These are phyloP conservation scores for Termitomyces sp. DNA, from an alignment of 768 basidiomycete genomes.

Conservation along the genomic window DNA sequence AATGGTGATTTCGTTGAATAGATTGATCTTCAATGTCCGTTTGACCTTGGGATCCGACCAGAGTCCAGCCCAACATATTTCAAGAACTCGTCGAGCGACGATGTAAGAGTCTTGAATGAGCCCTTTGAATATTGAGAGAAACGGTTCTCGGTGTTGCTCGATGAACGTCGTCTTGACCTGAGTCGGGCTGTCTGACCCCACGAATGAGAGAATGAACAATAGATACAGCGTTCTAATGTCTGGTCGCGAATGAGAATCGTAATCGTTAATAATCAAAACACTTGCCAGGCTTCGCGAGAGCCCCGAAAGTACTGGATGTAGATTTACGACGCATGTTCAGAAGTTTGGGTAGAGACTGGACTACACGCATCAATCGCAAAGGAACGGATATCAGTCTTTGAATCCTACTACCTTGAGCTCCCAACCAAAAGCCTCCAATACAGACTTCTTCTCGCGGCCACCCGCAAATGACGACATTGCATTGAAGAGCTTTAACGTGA, in stretches of 20 bases:
- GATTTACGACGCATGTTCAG: constrained; percentile 64
- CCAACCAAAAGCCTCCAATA: constrained; percentile 73
- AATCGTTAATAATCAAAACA: not conserved
- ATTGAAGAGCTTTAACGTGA: constrained; percentile 59
- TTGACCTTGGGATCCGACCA: constrained; percentile 73
- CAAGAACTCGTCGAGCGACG: constrained; percentile 59
- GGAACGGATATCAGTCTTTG: not conserved
- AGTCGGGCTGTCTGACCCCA: constrained; percentile 40
- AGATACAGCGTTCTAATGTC: constrained; percentile 80
- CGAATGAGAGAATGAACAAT: constrained; percentile 67
- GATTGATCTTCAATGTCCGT: constrained; percentile 59
- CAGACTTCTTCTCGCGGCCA: constrained; percentile 54
- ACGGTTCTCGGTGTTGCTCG: constrained; percentile 62
- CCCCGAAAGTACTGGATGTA: constrained; percentile 27
- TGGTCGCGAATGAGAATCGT: constrained; percentile 18
- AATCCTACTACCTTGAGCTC: constrained; percentile 54
- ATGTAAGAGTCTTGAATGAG: constrained; percentile 59
- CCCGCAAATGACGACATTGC: constrained; percentile 58
- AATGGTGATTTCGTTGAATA: constrained; percentile 66
- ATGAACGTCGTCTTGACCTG: constrained; percentile 59
- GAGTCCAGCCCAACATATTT: constrained; percentile 69
- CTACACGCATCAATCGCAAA: not conserved
- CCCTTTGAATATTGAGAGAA: constrained; percentile 70
- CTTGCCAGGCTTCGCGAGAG: constrained; percentile 54
- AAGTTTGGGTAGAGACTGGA: constrained; percentile 59